Percentiles rank a stretch among this genome's conserved stretches.
phyloP scores from a whole-genome alignment of 139 green algal genomes.

The Closterium sp. region DNA sequence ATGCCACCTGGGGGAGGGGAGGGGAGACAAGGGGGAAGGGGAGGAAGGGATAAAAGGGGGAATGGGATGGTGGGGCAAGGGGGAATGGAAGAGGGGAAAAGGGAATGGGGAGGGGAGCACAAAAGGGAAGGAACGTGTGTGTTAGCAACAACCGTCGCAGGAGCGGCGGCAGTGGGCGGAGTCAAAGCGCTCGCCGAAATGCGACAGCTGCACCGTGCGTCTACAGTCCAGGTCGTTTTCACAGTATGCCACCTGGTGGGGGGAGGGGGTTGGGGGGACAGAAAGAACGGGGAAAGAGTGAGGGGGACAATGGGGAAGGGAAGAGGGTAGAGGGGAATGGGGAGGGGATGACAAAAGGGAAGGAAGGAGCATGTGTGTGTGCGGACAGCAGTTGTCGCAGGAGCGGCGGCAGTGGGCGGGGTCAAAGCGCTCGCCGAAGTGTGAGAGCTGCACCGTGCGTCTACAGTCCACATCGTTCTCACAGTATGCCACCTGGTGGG shows the following conservation, averaged over 20 bases:
- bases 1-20: conserved; percentile 30
- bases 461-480: conserved; percentile 57
- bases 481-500: conserved; percentile 49
- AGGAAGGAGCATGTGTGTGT: too few relatives aligned
- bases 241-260: neutral
- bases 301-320: neutral
- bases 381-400: conserved; percentile 54
- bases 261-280: too few relatives aligned
- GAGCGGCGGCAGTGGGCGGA: conserved; percentile 29
- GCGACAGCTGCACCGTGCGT: conserved; percentile 35
- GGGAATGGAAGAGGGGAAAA: neutral
- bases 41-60: too few relatives aligned
- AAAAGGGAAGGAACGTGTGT: neutral
- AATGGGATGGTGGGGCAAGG: too few relatives aligned
- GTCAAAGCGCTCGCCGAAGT: conserved; percentile 56
- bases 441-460: conserved; percentile 30
- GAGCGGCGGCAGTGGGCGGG: conserved; percentile 27
- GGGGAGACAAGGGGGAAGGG: neutral
- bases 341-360: neutral
- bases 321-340: neutral
- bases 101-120: neutral
- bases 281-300: too few relatives aligned
- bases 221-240: conserved; percentile 55
- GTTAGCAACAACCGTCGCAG: conserved; percentile 52
- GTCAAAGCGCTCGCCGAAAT: conserved; percentile 56